These are phyloP conservation scores for Hordeum vulgare DNA, from an alignment of 176 grass and related monocot species.

Conservation along the genomic window DNA sequence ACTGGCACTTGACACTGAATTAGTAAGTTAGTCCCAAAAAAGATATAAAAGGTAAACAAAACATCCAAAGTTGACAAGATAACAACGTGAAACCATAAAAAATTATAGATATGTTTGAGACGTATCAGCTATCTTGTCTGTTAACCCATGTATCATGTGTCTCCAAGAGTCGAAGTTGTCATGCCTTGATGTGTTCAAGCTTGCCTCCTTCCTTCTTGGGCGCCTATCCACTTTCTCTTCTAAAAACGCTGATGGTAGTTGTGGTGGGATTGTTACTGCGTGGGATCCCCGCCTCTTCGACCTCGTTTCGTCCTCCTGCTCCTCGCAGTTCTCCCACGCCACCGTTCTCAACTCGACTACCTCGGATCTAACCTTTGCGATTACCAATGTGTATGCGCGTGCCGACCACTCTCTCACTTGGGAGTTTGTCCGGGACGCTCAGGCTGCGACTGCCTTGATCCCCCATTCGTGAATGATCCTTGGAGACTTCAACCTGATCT, in stretches of 20 bases:
- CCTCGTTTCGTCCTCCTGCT: not conserved
- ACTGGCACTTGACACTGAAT: no score
- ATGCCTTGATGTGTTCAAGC: not conserved
- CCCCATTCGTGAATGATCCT: not conserved
- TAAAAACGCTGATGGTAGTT: not conserved
- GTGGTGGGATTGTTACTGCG: not conserved
- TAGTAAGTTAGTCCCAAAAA: no score
- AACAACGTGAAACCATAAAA: no score
- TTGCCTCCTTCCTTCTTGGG: not conserved
- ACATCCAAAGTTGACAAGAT: no score
- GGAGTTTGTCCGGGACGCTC: not conserved
- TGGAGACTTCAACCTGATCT: not conserved
- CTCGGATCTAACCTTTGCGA: not conserved
- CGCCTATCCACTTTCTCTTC: not conserved
- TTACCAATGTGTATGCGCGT: not conserved
- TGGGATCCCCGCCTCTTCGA: not conserved
- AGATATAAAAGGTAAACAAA: no score
- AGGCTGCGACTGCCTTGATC: accelerated
- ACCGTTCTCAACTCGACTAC: not conserved
- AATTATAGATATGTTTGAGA: no score
- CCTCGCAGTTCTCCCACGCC: no score
- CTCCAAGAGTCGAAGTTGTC: not conserved
- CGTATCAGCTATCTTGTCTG: not conserved
- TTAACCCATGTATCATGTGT: not conserved
- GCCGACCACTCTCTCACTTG: not conserved